Conservation (phyloP, 169 alveolate species). For the Perkinsus olseni region DNA sequence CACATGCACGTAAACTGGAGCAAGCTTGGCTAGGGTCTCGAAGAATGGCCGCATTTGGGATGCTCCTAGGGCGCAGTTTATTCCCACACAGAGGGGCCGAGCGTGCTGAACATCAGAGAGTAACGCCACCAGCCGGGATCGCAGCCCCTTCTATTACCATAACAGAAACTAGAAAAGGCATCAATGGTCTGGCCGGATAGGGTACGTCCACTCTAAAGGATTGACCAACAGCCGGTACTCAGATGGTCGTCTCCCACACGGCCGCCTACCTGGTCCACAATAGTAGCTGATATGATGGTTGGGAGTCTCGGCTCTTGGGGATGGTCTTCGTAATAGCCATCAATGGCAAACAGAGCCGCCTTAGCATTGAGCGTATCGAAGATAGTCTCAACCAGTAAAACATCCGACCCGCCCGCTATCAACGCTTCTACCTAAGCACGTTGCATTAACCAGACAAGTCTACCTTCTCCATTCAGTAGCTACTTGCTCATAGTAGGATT, state of each 20-base stretch:
- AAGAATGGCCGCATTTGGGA: conserved; percentile 38
- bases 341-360: conserved; percentile 46
- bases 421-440: conserved; percentile 34
- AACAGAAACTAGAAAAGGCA: conserved; percentile 44
- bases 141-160: not conserved
- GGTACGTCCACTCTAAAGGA: conserved; percentile 42
- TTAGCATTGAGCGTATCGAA: conserved; percentile 47
- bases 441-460: not conserved
- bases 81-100: conserved; percentile 47
- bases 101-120: conserved; percentile 21
- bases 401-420: conserved; percentile 43
- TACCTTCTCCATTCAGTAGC: not conserved
- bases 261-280: conserved; percentile 23
- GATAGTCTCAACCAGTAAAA: conserved; percentile 45
- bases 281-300: conserved; percentile 42
- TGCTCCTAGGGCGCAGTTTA: conserved; percentile 55
- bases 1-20: conserved; percentile 44
- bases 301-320: conserved; percentile 29
- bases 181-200: conserved; percentile 49
- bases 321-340: conserved; percentile 33
- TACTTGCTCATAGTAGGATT: conserved; percentile 15
- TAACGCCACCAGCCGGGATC: not conserved
- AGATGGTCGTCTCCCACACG: not conserved
- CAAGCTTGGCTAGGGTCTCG: conserved; percentile 34
- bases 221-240: not conserved